Evolutionary conservation across 2,329 filamentous ascomycete genomes (phyloP), one percentile per base, ranked within the genome.

Genomic region (Colletotrichum australisinense): DNA sequence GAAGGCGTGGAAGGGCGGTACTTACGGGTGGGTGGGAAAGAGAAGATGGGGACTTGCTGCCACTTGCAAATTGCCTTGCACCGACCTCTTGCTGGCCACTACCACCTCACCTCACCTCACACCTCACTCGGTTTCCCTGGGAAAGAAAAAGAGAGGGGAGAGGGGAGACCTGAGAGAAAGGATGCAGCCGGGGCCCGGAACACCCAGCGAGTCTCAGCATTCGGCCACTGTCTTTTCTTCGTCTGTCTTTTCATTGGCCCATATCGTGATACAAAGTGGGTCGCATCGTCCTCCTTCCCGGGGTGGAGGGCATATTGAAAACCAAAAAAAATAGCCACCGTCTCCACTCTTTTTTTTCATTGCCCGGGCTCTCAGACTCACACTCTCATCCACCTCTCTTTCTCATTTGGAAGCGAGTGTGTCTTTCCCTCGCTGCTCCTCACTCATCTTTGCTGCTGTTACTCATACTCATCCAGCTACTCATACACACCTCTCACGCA

Each of bases 181-280:
- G 62, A 73, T 71, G 67, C 70, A 71, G 66, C 60, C 67, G 67
- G 60, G 42, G 42, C 19, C 42, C 42, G 42, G 42, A 49, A 62
- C 49, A 71, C 62, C 71, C 71, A 72, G 74, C 63, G 66, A 75
- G 74, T 73, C 66, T 73, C 70, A 64, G 69, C 66, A 72, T 59
- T 57, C 69, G 57, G 46, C 52, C 65, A 69, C 56, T 71, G 68
- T 49, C 63, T 67, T 71, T 71, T 67, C 56, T 62, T 49, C 57
- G n/a, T 3, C 16, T 30, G 46, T 26, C n/a, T 14, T 19, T 7
- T 69, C 59, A 73, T 73, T 73, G 70, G 70, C 12, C 3, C 30
- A 16, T 4, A n/a, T 4, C 6, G 14, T 19, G 8, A 19, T 24
- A 30, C n/a, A 38, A 12, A 52, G 55, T 60, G 70, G 70, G 32